Evolutionary conservation across 768 basidiomycete species (phyloP).

Genomic region (Chalciporus sphaerocephalus): DNA sequence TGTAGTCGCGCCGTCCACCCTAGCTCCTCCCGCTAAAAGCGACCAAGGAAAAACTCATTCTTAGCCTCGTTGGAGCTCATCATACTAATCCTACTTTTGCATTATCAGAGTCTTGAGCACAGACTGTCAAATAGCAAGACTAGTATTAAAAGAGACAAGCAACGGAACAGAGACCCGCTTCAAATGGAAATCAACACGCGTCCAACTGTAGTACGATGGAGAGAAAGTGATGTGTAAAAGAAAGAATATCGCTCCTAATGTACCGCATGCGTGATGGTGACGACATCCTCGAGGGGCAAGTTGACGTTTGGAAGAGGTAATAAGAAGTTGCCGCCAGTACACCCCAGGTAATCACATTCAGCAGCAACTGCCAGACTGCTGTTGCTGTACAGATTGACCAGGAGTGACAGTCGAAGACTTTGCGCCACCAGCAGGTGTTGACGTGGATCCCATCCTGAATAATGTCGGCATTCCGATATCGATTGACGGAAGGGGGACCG

Average conservation of each 20-base stretch:
- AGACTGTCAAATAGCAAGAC: conserved; percentile 1
- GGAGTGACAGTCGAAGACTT: conserved; percentile 84
- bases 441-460: conserved; percentile 77
- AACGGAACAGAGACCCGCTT: conserved; percentile 10
- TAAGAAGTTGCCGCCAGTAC: conserved; percentile 13
- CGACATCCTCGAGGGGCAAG: conserved; percentile 22
- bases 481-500: not conserved
- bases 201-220: conserved; percentile 15
- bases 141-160: conserved; percentile 24
- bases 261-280: conserved; percentile 27
- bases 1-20: not conserved
- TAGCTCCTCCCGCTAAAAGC: not conserved
- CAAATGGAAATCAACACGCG: conserved; percentile 1
- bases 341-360: conserved; percentile 37
- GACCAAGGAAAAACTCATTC: not conserved
- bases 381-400: conserved; percentile 78
- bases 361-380: conserved; percentile 74
- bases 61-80: not conserved
- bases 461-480: not conserved
- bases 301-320: conserved; percentile 14
- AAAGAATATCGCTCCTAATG: conserved; percentile 31
- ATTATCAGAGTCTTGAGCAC: not conserved
- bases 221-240: conserved; percentile 32
- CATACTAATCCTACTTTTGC: not conserved
- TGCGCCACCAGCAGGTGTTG: conserved; percentile 66